phyloP scores from a whole-genome alignment of 345 rosid species.

The Excoecaria cochinchinensis region DNA sequence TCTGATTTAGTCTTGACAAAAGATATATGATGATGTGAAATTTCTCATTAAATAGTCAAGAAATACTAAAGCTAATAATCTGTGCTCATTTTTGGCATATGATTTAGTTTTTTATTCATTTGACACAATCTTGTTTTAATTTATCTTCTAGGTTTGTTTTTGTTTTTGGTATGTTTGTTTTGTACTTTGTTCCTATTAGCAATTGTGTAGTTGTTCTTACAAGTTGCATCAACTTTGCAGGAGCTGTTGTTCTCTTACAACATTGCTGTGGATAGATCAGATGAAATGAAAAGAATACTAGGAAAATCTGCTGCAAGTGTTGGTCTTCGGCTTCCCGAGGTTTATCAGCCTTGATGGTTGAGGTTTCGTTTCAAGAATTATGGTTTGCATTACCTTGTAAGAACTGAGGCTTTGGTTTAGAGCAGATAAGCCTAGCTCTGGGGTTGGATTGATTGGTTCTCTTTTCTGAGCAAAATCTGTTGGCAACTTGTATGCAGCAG shows the following conservation, averaged over 20 bases:
- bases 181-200: background rate
- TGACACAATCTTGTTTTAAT: background rate
- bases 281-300: constrained; percentile 67
- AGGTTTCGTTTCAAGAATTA: background rate
- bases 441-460: background rate
- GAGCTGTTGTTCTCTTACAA: constrained; percentile 85
- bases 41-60: background rate
- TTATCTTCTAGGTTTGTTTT: background rate
- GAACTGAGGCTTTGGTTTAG: background rate
- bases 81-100: background rate
- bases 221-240: constrained; percentile 33
- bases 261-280: constrained; percentile 80
- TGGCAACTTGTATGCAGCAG: background rate
- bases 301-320: constrained; percentile 93
- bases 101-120: background rate
- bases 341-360: constrained; percentile 54
- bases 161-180: background rate
- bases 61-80: background rate
- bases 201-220: background rate
- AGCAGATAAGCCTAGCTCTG: background rate
- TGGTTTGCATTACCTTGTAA: background rate
- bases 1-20: background rate
- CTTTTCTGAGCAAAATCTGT: background rate
- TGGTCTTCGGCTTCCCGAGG: constrained; percentile 87
- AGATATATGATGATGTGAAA: background rate